phyloP scores from a whole-genome alignment of 108 stramenopile species.

The Fistulifera solaris region DNA sequence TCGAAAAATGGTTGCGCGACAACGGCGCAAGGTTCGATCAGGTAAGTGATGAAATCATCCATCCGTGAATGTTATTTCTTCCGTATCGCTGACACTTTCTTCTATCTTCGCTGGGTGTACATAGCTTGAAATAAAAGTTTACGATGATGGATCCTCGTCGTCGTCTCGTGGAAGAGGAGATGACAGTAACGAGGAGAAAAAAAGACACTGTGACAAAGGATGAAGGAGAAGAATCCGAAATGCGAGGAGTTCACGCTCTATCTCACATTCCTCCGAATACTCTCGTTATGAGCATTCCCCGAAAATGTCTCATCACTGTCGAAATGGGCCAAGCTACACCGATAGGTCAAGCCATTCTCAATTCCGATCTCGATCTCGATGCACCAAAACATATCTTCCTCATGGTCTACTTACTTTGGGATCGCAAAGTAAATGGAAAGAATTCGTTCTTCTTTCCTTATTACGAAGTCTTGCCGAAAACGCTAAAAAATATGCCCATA shows the following conservation, averaged over 20 bases:
- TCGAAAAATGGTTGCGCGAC: conserved; percentile 70
- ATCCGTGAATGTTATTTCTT: background rate
- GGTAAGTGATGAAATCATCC: conserved; percentile 23
- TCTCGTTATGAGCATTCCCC: conserved; percentile 78
- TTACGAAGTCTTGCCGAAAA: conserved; percentile 90
- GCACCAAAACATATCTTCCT: conserved; percentile 99
- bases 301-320: conserved; percentile 94
- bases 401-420: conserved; percentile 94
- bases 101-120: background rate
- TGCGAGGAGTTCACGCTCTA: conserved; percentile 94
- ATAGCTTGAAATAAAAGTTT: background rate
- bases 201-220: background rate
- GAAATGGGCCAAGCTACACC: conserved; percentile 97
- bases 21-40: conserved; percentile 73
- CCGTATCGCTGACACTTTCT: background rate
- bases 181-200: background rate
- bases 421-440: conserved; percentile 66
- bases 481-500: conserved; percentile 93
- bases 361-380: conserved; percentile 80
- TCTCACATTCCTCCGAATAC: conserved; percentile 73
- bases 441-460: conserved; percentile 95
- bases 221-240: conserved; percentile 41
- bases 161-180: background rate
- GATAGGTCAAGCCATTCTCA: conserved; percentile 75
- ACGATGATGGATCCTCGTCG: no score